A percentile compares a stretch with the other conserved stretches of the same genome.
Conservation (phyloP, 2,329 filamentous ascomycete genomes). For the Aspergillus udagawae region DNA sequence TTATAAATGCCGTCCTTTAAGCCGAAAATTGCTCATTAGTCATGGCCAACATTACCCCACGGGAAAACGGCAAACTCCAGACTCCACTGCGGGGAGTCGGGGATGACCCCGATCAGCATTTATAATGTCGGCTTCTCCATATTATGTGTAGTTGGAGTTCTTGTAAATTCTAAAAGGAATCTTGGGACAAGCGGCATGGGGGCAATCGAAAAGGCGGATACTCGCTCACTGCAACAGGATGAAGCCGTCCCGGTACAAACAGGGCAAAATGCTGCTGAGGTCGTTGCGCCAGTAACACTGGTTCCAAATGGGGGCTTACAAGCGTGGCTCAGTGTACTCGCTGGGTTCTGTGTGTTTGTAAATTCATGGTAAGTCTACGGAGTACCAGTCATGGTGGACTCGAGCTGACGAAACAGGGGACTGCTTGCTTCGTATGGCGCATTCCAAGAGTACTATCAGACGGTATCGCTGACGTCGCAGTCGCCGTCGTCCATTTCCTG, state of each 20-base stretch:
- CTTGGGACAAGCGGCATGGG: neutral
- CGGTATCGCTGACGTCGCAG: conserved; percentile 28
- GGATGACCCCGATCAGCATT: neutral
- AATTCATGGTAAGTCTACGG: conserved; percentile 27
- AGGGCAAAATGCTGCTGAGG: neutral
- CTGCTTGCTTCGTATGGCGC: conserved; percentile 46
- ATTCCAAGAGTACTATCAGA: conserved; percentile 48
- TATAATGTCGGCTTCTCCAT: neutral
- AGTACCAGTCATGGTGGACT: neutral
- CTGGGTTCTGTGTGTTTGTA: conserved; percentile 30
- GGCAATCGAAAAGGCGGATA: neutral
- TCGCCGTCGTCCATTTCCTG: conserved; percentile 46
- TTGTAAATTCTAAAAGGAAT: neutral
- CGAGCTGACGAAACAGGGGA: conserved; percentile 24
- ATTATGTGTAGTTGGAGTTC: neutral
- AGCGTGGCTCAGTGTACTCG: conserved; percentile 28
- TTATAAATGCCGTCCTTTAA: neutral
- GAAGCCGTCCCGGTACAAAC: neutral
- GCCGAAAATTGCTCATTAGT: neutral
- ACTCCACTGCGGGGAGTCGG: neutral
- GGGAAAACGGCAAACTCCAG: neutral
- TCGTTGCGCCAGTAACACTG: conserved; percentile 2
- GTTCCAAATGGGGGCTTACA: conserved; percentile 24
- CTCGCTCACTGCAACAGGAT: neutral
- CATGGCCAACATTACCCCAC: neutral